phyloP scores from a whole-genome alignment of 2,329 filamentous ascomycete species.

The Colletotrichum gloeosporioides region DNA sequence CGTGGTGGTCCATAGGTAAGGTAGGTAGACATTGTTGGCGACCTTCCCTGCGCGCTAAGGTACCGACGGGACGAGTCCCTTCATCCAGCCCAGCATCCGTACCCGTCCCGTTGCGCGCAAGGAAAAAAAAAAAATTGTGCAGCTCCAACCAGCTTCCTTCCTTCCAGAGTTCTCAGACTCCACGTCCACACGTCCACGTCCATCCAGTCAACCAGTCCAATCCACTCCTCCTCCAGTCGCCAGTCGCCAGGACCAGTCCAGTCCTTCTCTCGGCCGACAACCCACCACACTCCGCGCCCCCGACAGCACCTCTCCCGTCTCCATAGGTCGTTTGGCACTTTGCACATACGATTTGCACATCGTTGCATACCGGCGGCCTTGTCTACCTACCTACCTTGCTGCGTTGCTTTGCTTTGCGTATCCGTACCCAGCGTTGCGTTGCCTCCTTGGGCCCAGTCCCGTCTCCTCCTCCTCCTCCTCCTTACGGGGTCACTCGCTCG shows the following conservation, averaged over 20 bases:
- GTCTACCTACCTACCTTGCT: background rate
- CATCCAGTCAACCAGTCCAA: background rate
- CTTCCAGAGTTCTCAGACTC: background rate
- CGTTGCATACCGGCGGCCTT: background rate
- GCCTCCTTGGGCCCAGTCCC: background rate
- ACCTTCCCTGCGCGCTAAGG: background rate
- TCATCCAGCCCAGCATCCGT: constrained; percentile 2
- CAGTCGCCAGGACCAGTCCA: background rate
- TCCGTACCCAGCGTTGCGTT: background rate
- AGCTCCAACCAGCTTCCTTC: background rate
- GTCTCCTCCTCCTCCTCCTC: background rate
- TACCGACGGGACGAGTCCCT: constrained; percentile 1
- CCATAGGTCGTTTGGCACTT: background rate
- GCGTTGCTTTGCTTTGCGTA: background rate
- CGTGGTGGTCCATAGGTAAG: background rate
- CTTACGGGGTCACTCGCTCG: constrained; percentile 5
- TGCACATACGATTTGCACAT: constrained; percentile 4
- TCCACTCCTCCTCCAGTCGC: background rate
- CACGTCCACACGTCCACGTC: background rate
- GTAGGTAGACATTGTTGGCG: background rate
- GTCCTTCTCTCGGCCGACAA: constrained; percentile 16
- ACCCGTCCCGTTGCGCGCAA: background rate
- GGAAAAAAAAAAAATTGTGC: background rate
- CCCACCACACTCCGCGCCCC: background rate
- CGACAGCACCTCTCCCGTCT: background rate